These are phyloP conservation scores for Penicillium desertorum DNA, from an alignment of 495 filamentous ascomycete species.

Conservation along the genomic window DNA sequence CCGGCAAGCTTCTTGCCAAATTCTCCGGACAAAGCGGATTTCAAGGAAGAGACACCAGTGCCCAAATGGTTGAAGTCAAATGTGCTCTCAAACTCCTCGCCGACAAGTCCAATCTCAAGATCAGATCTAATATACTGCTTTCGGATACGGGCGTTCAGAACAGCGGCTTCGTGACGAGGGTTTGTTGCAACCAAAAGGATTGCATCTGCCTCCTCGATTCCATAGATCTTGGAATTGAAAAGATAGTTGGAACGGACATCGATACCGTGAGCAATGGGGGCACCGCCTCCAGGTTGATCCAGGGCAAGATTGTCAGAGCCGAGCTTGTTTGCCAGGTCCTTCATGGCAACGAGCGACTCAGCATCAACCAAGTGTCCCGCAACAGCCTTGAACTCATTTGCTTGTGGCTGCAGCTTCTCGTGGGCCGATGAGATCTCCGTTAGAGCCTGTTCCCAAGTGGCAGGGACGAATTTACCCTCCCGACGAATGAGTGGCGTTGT, in stretches of 20 bases:
- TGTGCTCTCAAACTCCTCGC: conserved; percentile 85
- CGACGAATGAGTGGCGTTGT: conserved; percentile 88
- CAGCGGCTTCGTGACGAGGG: conserved; percentile 88
- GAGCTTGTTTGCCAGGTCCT: conserved; percentile 93
- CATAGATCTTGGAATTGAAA: conserved; percentile 93
- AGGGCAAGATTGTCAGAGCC: conserved; percentile 94
- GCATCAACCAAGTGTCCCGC: conserved; percentile 87
- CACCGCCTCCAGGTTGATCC: conserved; percentile 79
- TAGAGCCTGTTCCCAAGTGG: conserved; percentile 91
- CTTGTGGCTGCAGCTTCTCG: conserved; percentile 71
- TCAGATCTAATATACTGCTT: conserved; percentile 98
- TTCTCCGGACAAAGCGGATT: conserved; percentile 76
- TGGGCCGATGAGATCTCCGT: conserved; percentile 78
- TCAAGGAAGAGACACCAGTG: conserved; percentile 69
- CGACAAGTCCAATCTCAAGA: conserved; percentile 87
- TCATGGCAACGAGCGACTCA: conserved; percentile 92
- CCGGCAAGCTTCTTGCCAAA: conserved; percentile 88
- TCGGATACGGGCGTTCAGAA: conserved; percentile 91
- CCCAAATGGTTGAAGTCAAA: conserved; percentile 93
- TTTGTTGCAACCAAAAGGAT: conserved; percentile 94
- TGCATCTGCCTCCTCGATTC: conserved; percentile 88
- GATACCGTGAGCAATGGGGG: conserved; percentile 86
- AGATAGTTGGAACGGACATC: conserved; percentile 92
- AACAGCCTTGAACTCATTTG: conserved; percentile 92
- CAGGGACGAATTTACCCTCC: conserved; percentile 83